Conservation (phyloP, 257 asterid species). For the Salvia splendens region DNA sequence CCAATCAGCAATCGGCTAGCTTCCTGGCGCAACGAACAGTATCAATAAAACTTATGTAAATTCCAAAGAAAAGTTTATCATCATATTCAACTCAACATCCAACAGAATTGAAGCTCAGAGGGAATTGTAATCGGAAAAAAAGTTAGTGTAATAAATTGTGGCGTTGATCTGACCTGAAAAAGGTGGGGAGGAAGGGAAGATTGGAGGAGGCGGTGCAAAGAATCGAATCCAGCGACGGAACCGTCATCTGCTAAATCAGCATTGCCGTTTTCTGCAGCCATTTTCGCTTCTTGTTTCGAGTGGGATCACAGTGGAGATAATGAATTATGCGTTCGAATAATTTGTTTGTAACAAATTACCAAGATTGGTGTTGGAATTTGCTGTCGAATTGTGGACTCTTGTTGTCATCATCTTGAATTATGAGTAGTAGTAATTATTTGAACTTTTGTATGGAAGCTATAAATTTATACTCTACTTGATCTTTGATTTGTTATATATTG, state of each 20-base stretch:
- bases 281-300: slow-evolving; percentile 23
- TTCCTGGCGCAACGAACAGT: slow-evolving; percentile 49
- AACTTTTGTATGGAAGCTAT: no score
- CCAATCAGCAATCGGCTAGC: slow-evolving; percentile 78
- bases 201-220: slow-evolving; percentile 78
- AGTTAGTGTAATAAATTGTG: no score
- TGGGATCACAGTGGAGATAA: neutral
- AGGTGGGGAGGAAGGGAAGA: slow-evolving; percentile 69
- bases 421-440: no score
- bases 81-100: neutral
- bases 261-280: slow-evolving; percentile 53
- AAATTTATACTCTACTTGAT: no score
- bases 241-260: slow-evolving; percentile 47
- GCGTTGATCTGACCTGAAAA: slow-evolving; percentile 55
- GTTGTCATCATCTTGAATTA: no score
- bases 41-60: neutral
- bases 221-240: slow-evolving; percentile 83
- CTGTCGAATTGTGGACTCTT: no score
- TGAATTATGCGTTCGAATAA: no score
- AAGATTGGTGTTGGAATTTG: no score
- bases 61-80: neutral
- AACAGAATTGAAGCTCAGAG: no score
- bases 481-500: no score
- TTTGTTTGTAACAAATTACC: no score
- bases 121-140: neutral